A percentile compares a stretch with the other conserved stretches of the same genome.
phyloP scores from a whole-genome alignment of 495 filamentous ascomycete species.

The Acidiella bohemica region DNA sequence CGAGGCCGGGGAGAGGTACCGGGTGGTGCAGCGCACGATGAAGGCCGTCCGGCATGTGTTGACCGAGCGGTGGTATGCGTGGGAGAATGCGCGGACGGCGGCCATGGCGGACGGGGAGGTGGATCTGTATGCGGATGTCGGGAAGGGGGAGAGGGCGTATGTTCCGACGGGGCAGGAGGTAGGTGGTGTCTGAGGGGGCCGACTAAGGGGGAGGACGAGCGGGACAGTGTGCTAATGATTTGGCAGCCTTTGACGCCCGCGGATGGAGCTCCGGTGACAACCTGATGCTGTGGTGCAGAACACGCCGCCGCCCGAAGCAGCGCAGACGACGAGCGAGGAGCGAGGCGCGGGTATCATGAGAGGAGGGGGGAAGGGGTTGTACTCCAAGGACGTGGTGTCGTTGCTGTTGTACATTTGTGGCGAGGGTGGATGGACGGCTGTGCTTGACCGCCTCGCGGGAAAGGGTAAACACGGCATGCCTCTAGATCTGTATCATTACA shows the following conservation, averaged over 20 bases:
- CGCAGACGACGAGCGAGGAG: not conserved
- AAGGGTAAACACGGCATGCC: too few species aligned
- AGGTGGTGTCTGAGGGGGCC: too few species aligned
- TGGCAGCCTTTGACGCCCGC: conserved; percentile 1
- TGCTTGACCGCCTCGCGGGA: too few species aligned
- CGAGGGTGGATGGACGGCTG: too few species aligned
- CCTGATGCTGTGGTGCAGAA: not conserved
- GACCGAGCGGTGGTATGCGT: conserved; percentile 79
- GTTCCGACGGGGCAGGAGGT: conserved; percentile 24
- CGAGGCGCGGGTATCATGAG: not conserved
- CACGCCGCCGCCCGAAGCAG: not conserved
- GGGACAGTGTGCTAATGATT: not conserved
- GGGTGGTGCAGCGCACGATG: conserved; percentile 57
- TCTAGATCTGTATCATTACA: too few species aligned
- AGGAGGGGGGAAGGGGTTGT: too few species aligned
- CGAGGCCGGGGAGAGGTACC: conserved; percentile 46
- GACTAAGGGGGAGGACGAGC: not conserved
- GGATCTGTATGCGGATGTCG: conserved; percentile 26
- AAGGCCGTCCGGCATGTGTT: conserved; percentile 67
- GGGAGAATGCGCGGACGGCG: conserved; percentile 65
- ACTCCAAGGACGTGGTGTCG: too few species aligned
- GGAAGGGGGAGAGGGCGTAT: conserved; percentile 30
- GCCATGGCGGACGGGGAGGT: conserved; percentile 55
- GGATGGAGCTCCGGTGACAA: not conserved
- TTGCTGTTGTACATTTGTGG: too few species aligned